phyloP scores from a whole-genome alignment of 164 flowering plant species.

The Vitis vinifera region DNA sequence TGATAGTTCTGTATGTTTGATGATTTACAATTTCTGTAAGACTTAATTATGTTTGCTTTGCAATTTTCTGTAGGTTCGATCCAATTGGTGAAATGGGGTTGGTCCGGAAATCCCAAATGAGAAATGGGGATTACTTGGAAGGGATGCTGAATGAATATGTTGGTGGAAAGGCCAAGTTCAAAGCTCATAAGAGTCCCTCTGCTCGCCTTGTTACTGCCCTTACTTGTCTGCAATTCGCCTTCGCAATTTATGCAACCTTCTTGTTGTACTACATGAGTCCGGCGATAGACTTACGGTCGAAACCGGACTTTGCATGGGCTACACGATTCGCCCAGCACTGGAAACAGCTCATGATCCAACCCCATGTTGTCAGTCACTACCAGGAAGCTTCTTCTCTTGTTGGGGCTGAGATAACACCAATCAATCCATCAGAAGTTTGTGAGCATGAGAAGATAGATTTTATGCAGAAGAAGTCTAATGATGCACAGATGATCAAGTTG shows the following conservation, averaged over 20 bases:
- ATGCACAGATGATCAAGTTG: conserved; percentile 79
- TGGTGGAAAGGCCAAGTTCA: conserved; percentile 52
- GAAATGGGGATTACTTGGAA: conserved; percentile 74
- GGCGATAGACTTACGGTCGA: conserved; percentile 56
- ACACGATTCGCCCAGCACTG: conserved; percentile 67
- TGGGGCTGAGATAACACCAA: conserved; percentile 22
- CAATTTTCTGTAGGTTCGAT: conserved; percentile 16
- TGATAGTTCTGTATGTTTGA: no score
- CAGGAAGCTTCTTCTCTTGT: conserved; percentile 46
- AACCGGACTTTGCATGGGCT: conserved; percentile 89
- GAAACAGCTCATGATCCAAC: conserved; percentile 65
- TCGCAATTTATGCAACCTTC: conserved; percentile 87
- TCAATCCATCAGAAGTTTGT: conserved; percentile 56
- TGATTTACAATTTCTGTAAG: neutral
- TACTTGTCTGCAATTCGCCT: conserved; percentile 85
- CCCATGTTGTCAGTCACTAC: conserved; percentile 43
- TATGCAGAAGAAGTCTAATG: conserved; percentile 83
- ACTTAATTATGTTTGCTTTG: neutral
- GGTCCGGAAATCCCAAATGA: conserved; percentile 29
- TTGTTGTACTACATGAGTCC: conserved; percentile 92
- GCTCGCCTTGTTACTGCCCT: conserved; percentile 62
- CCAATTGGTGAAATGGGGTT: conserved; percentile 43
- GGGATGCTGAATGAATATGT: conserved; percentile 80
- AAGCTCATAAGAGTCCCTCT: conserved; percentile 41
- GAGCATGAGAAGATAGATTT: conserved; percentile 89